A percentile compares a stretch with the other conserved stretches of the same genome.
Evolutionary conservation across 1,284 basidiomycete genomes (phyloP).

Genomic region (Athelia sp.): DNA sequence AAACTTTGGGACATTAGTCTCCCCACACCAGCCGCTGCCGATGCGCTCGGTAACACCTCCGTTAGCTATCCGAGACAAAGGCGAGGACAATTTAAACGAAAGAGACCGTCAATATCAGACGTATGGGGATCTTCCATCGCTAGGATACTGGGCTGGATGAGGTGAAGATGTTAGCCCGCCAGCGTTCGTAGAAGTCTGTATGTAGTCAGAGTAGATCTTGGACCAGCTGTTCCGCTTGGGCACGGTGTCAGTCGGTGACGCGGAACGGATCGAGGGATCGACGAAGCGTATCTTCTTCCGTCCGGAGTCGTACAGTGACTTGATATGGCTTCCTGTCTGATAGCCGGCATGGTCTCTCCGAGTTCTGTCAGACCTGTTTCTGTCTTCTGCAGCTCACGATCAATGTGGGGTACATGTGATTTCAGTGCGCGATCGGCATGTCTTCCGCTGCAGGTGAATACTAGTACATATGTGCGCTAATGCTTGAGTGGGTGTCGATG

Average conservation of each 20-base stretch:
- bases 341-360: slow-evolving; percentile 50
- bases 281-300: slow-evolving; percentile 46
- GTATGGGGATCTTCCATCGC: slow-evolving; percentile 60
- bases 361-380: slow-evolving; percentile 45
- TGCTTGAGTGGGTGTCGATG: no score
- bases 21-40: slow-evolving; percentile 78
- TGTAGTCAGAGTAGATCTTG: slow-evolving; percentile 65
- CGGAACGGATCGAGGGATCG: slow-evolving; percentile 3
- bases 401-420: slow-evolving; percentile 55
- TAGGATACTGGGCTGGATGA: slow-evolving; percentile 61
- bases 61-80: slow-evolving; percentile 56
- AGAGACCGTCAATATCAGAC: slow-evolving; percentile 48
- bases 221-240: slow-evolving; percentile 55
- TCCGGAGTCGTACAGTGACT: slow-evolving; percentile 62
- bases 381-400: slow-evolving; percentile 52
- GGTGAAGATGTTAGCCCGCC: slow-evolving; percentile 67
- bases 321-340: slow-evolving; percentile 58
- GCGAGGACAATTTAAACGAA: slow-evolving; percentile 52
- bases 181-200: slow-evolving; percentile 66
- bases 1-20: slow-evolving; percentile 58
- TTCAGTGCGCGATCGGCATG: no score
- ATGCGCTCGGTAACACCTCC: slow-evolving; percentile 66
- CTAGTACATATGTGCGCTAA: no score
- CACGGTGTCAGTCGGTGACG: slow-evolving; percentile 1
- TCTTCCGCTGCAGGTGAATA: no score